A percentile compares a stretch with the other conserved stretches of the same genome.
These are phyloP conservation scores for Stagonosporopsis rhizophila DNA, from an alignment of 2,329 filamentous ascomycete genomes.

Conservation along the genomic window DNA sequence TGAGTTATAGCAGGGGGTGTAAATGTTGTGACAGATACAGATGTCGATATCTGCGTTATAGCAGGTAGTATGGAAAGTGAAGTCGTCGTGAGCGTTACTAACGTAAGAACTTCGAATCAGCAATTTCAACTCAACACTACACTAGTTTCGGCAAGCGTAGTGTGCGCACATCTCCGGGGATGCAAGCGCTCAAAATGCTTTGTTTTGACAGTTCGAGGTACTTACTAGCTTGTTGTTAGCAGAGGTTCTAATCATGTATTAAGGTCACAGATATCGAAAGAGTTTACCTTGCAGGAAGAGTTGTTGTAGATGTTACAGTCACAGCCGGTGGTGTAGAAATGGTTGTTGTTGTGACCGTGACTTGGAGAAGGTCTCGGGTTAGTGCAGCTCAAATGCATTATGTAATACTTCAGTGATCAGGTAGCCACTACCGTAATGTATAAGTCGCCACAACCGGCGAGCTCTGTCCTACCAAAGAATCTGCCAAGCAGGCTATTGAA, in stretches of 20 bases:
- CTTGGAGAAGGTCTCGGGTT: not conserved
- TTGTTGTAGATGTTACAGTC: not conserved
- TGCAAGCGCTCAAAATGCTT: no score
- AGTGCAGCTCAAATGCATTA: not conserved
- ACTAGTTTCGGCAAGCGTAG: no score
- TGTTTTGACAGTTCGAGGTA: no score
- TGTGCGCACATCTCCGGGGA: no score
- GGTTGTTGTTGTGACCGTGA: not conserved
- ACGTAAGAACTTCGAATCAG: not conserved
- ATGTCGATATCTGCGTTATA: not conserved
- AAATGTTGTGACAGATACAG: not conserved
- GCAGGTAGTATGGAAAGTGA: not conserved
- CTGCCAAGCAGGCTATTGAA: not conserved
- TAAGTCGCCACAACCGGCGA: no score
- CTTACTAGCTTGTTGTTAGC: not conserved
- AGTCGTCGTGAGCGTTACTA: not conserved
- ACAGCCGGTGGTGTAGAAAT: not conserved
- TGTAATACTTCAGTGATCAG: no score
- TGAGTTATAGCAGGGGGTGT: not conserved
- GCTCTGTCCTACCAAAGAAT: no score
- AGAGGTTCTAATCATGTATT: not conserved
- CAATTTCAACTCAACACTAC: not conserved
- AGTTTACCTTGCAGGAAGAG: not conserved
- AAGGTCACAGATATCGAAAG: not conserved
- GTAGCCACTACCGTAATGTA: no score